A percentile compares a stretch with the other conserved stretches of the same genome.
Evolutionary conservation across 768 basidiomycete genomes (phyloP).

Genomic region (Lactarius pseudohatsudake): DNA sequence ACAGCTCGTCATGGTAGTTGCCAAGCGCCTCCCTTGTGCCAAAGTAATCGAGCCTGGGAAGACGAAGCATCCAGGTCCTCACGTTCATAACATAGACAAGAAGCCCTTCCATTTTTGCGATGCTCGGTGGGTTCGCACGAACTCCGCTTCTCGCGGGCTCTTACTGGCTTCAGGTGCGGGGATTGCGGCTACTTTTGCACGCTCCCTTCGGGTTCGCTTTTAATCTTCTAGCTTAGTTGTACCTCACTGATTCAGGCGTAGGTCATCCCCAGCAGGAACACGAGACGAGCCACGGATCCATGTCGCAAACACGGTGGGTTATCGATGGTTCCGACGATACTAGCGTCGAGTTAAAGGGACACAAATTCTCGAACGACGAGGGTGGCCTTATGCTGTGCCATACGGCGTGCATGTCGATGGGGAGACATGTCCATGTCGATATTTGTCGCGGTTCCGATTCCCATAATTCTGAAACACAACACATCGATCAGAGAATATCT

Average conservation of each 20-base stretch:
- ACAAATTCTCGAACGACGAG: constrained; percentile 52
- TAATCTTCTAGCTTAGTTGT: background rate
- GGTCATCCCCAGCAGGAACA: constrained; percentile 60
- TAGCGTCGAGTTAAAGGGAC: constrained; percentile 52
- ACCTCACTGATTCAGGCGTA: constrained; percentile 28
- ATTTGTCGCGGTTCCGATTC: constrained; percentile 51
- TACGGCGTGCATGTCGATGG: constrained; percentile 53
- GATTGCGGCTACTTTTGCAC: constrained; percentile 60
- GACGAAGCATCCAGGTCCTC: constrained; percentile 45
- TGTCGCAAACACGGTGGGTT: constrained; percentile 57
- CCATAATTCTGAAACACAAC: constrained; percentile 44
- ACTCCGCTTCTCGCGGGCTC: background rate
- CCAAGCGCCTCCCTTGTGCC: constrained; percentile 50
- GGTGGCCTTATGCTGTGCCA: constrained; percentile 65
- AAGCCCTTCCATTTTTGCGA: constrained; percentile 56
- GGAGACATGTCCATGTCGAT: constrained; percentile 56
- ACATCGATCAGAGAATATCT: constrained; percentile 42
- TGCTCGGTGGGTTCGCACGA: constrained; percentile 36
- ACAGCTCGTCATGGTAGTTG: constrained; percentile 35
- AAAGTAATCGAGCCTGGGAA: constrained; percentile 45
- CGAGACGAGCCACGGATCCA: constrained; percentile 61
- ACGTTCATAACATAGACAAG: constrained; percentile 47
- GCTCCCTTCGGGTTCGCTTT: constrained; percentile 48
- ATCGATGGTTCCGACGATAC: constrained; percentile 53
- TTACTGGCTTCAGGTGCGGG: constrained; percentile 41